Evolutionary conservation across 1,284 basidiomycete species (phyloP), one percentile per base, ranked within the genome.

Genomic region (Coniophora puteana): DNA sequence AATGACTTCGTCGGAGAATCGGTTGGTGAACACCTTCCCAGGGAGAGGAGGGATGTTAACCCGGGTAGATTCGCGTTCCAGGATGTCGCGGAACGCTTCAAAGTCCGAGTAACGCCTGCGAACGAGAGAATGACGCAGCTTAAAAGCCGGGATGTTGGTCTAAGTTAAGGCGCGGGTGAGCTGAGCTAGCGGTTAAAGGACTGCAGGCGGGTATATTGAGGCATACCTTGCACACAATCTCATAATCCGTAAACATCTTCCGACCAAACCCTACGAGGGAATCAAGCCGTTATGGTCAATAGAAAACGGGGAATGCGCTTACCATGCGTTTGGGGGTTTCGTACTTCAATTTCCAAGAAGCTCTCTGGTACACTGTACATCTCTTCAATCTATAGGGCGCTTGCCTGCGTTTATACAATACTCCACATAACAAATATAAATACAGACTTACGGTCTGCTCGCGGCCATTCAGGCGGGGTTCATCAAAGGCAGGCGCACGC

Each of bases 171-270:
- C 8, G 36, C 26, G 13, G 14, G 34, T 28, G 13, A 13, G n/a
- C n/a, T n/a, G n/a, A n/a, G n/a, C n/a, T n/a, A 10, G 13, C 16
- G 18, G 17, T 4, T 25, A 16, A 14, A 26, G 27, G 5, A 20
- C n/a, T 1, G 20, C 31, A 27, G 24, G 32, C 4, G 3, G 20
- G 21, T 41, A 51, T 8, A 16, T 37, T 38, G n/a, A 62, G n/a
- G n/a, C 76, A 45, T 49, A 90, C 93, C 80, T 93, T 92, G 76
- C 93, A 97, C 39, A 97, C 87, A 50, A 99, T 88, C 69, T 99
- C 95, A 60, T 99, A 99, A 74, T 99, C 94, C 35, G 95, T 99
- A 65, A 91, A 99, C 93, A 95, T 96, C 76, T 97, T 97, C 53
- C 95, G 74, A 25, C 93, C 93, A 57, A 93, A 92, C 26, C 91